Percentiles rank a stretch among this genome's conserved stretches.
Conservation (phyloP, 2,329 filamentous ascomycete species). For the Onygenales sp. region DNA sequence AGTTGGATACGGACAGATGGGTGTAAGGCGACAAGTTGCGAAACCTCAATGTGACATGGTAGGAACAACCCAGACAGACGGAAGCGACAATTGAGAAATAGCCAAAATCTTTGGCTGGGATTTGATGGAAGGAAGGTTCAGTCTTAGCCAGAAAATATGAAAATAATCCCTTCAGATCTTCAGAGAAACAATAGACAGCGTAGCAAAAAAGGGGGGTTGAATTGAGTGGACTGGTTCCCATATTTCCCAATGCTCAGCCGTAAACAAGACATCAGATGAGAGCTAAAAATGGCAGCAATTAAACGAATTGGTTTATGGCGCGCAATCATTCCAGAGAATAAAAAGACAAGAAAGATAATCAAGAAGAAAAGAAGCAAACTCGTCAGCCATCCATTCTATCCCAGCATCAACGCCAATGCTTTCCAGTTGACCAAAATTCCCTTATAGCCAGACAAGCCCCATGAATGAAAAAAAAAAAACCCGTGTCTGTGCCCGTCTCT, state of each 20-base stretch:
- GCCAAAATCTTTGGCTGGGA: too few species aligned
- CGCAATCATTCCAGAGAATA: neutral
- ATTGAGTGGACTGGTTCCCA: neutral
- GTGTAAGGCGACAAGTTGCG: too few species aligned
- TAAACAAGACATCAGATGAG: neutral
- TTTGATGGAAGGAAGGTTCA: too few species aligned
- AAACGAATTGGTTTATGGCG: neutral
- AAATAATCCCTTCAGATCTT: neutral
- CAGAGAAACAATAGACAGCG: neutral
- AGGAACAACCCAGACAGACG: too few species aligned
- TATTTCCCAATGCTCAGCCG: neutral
- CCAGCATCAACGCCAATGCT: slow-evolving; percentile 1
- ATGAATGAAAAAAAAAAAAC: neutral
- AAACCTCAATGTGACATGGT: too few species aligned
- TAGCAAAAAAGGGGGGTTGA: neutral
- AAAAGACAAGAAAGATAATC: neutral
- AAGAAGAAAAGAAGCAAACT: neutral
- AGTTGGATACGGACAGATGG: too few species aligned
- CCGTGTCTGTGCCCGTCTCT: neutral
- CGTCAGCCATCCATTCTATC: neutral
- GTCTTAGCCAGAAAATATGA: neutral
- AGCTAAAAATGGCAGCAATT: neutral
- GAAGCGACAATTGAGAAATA: too few species aligned
- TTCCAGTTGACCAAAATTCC: neutral
- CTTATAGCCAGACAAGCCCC: slow-evolving; percentile 2